Percentiles rank a stretch among this genome's conserved stretches.
Evolutionary conservation across 2,329 filamentous ascomycete species (phyloP).

Genomic region (Fusarium sp.): DNA sequence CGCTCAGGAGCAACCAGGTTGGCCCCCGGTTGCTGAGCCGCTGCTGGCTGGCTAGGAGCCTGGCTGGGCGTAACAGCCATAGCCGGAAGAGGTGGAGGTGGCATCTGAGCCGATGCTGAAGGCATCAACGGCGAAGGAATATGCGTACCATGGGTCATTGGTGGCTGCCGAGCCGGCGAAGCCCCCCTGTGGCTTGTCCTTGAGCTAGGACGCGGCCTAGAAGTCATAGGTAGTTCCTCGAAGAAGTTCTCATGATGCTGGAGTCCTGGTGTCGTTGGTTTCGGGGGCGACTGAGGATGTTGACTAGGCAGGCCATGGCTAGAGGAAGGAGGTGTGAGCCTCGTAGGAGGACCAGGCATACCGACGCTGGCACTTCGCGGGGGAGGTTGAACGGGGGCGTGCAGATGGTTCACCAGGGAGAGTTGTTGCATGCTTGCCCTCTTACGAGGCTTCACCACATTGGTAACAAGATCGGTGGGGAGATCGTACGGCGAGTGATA

Average conservation of each 20-base stretch:
- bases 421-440: slow-evolving; percentile 66
- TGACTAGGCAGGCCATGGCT: slow-evolving; percentile 46
- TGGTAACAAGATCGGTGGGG: slow-evolving; percentile 75
- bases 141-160: slow-evolving; percentile 37
- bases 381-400: slow-evolving; percentile 50
- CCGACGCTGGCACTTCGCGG: slow-evolving; percentile 70
- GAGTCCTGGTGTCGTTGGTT: slow-evolving; percentile 48
- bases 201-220: slow-evolving; percentile 67
- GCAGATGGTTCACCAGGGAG: slow-evolving; percentile 52
- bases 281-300: slow-evolving; percentile 46
- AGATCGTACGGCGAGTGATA: slow-evolving; percentile 96
- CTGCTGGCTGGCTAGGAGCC: slow-evolving; percentile 16
- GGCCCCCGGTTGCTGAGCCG: slow-evolving; percentile 38
- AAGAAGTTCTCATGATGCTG: slow-evolving; percentile 69
- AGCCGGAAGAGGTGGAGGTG: slow-evolving; percentile 29
- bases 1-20: slow-evolving; percentile 62
- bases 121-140: slow-evolving; percentile 42
- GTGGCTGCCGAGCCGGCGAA: slow-evolving; percentile 53
- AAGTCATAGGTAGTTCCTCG: slow-evolving; percentile 73
- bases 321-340: slow-evolving; percentile 46
- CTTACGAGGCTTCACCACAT: slow-evolving; percentile 70
- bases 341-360: slow-evolving; percentile 43
- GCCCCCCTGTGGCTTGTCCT: slow-evolving; percentile 57
- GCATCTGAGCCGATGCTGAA: slow-evolving; percentile 32
- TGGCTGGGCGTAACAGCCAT: slow-evolving; percentile 22